phyloP scores from a whole-genome alignment of 2,329 filamentous ascomycete genomes.

The Aspergillus udagawae region DNA sequence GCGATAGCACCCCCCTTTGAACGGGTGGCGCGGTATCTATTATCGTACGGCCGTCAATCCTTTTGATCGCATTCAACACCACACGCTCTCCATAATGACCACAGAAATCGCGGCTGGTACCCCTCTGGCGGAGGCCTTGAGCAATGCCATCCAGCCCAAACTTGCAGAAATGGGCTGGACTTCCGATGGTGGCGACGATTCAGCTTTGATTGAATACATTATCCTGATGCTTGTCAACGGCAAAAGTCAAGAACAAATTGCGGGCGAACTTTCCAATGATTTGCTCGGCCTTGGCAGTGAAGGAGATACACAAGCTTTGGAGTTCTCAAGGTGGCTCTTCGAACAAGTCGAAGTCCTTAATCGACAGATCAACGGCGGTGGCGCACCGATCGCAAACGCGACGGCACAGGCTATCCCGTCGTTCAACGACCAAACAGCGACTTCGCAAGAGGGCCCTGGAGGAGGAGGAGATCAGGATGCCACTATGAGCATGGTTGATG shows the following conservation, averaged over 20 bases:
- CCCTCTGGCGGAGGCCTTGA: constrained; percentile 79
- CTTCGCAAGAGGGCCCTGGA: constrained; percentile 9
- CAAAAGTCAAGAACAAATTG: constrained; percentile 86
- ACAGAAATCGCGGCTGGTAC: constrained; percentile 73
- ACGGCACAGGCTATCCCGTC: constrained; percentile 30
- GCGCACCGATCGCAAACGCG: constrained; percentile 26
- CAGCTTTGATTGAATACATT: constrained; percentile 89
- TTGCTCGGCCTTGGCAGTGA: constrained; percentile 70
- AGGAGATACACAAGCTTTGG: constrained; percentile 75
- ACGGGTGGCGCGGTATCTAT: constrained; percentile 16
- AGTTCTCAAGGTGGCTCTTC: constrained; percentile 93
- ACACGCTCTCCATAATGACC: constrained; percentile 57
- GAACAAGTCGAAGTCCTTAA: constrained; percentile 71
- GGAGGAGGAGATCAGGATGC: constrained; percentile 56
- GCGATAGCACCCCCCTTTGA: not conserved
- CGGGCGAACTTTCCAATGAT: constrained; percentile 80
- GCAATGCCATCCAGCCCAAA: constrained; percentile 80
- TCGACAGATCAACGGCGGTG: constrained; percentile 55
- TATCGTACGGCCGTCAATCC: constrained; percentile 1
- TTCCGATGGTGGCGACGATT: constrained; percentile 72
- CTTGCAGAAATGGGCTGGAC: constrained; percentile 91
- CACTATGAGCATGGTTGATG: constrained; percentile 73
- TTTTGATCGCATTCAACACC: constrained; percentile 1
- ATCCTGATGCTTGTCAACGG: constrained; percentile 96
- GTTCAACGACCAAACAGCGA: constrained; percentile 30